Conservation (phyloP, 495 filamentous ascomycete genomes). For the Neurospora intermedia region DNA sequence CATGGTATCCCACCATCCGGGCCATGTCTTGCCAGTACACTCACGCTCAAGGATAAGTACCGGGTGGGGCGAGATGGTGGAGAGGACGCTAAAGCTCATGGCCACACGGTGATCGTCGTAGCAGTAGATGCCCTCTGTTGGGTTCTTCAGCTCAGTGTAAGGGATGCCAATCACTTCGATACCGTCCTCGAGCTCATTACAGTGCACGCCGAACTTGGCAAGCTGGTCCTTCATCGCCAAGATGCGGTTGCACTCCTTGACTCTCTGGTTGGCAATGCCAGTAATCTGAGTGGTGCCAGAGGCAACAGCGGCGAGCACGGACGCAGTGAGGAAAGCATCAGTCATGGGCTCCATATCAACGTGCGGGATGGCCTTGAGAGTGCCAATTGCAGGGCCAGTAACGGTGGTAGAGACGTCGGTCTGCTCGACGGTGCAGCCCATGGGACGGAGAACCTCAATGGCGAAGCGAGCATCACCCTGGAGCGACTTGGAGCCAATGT, state of each 20-base stretch:
- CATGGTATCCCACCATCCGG: slow-evolving; percentile 93
- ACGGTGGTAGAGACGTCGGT: slow-evolving; percentile 83
- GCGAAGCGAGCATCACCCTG: slow-evolving; percentile 96
- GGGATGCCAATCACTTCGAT: slow-evolving; percentile 72
- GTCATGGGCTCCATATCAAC: slow-evolving; percentile 99
- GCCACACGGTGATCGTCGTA: slow-evolving; percentile 98
- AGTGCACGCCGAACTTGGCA: slow-evolving; percentile 87
- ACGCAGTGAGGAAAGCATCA: slow-evolving; percentile 92
- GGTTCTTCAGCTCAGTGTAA: slow-evolving; percentile 46
- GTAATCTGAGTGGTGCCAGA: slow-evolving; percentile 73
- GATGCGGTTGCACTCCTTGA: slow-evolving; percentile 98
- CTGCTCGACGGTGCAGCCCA: slow-evolving; percentile 89
- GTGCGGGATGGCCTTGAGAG: slow-evolving; percentile 52
- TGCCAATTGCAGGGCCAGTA: slow-evolving; percentile 67
- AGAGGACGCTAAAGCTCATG: slow-evolving; percentile 95
- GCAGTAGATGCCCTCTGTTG: slow-evolving; percentile 66
- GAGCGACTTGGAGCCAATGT: slow-evolving; percentile 83
- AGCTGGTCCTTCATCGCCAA: slow-evolving; percentile 92
- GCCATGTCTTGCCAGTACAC: slow-evolving; percentile 98
- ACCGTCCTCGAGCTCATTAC: slow-evolving; percentile 82
- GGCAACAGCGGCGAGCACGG: slow-evolving; percentile 87
- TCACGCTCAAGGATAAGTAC: slow-evolving; percentile 79
- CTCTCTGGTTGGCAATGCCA: slow-evolving; percentile 96
- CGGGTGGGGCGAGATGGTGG: slow-evolving; percentile 59
- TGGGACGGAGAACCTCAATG: slow-evolving; percentile 77